Conservation (phyloP, 1,284 basidiomycete species). For the Gymnopus androsaceus region DNA sequence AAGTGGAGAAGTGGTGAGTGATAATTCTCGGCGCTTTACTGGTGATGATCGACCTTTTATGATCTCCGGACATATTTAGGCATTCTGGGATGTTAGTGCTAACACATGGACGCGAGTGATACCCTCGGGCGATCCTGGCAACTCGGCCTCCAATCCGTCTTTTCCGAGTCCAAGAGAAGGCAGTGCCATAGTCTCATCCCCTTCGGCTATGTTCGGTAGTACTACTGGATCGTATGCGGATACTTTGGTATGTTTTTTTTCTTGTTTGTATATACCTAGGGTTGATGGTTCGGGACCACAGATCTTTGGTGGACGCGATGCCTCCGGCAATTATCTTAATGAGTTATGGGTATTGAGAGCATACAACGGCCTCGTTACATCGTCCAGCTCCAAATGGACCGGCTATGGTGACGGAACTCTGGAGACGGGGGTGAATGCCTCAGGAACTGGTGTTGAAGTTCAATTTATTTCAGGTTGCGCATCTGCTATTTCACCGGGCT, state of each 20-base stretch:
- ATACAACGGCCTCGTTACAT: slow-evolving; percentile 58
- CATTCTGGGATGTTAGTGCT: slow-evolving; percentile 59
- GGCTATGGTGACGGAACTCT: slow-evolving; percentile 64
- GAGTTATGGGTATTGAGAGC: slow-evolving; percentile 78
- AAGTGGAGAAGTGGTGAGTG: slow-evolving; percentile 70
- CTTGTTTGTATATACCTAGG: slow-evolving; percentile 6
- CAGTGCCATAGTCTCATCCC: slow-evolving; percentile 61
- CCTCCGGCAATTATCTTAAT: slow-evolving; percentile 61
- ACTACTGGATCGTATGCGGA: slow-evolving; percentile 57
- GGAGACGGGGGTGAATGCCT: slow-evolving; percentile 59
- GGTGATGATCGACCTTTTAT: slow-evolving; percentile 4
- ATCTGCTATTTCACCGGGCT: slow-evolving; percentile 24
- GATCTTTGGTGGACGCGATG: slow-evolving; percentile 75
- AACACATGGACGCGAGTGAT: slow-evolving; percentile 73
- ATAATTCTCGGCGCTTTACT: slow-evolving; percentile 3
- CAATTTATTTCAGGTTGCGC: slow-evolving; percentile 65
- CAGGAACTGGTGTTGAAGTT: slow-evolving; percentile 66
- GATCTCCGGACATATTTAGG: slow-evolving; percentile 37
- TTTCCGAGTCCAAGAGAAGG: slow-evolving; percentile 71
- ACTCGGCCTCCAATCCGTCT: slow-evolving; percentile 37
- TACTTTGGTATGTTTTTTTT: slow-evolving; percentile 49
- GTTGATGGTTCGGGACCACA: slow-evolving; percentile 22
- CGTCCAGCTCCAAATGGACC: slow-evolving; percentile 58
- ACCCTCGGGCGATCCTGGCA: slow-evolving; percentile 72
- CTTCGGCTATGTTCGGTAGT: slow-evolving; percentile 54